Percentiles rank a stretch among this genome's conserved stretches.
Conservation (phyloP, 2,329 filamentous ascomycete genomes). For the Kalaharituber pfeilii region DNA sequence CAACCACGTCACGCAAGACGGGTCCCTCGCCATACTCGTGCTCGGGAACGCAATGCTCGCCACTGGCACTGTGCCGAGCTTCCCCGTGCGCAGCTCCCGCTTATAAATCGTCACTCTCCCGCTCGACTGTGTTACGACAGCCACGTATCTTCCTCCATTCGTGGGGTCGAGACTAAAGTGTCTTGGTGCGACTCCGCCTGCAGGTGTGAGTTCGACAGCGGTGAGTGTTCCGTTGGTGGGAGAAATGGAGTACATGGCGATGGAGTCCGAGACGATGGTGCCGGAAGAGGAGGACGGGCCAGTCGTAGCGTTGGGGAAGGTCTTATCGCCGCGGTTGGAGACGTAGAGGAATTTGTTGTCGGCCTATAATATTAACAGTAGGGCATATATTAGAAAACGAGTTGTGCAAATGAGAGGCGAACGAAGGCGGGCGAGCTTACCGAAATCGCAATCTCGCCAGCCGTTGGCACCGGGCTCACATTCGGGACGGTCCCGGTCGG, state of each 20-base stretch:
- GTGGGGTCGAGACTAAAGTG: slow-evolving; percentile 50
- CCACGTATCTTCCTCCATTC: slow-evolving; percentile 39
- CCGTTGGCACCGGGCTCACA: slow-evolving; percentile 26
- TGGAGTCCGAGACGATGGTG: slow-evolving; percentile 38
- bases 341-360: slow-evolving; percentile 46
- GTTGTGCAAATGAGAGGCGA: neutral
- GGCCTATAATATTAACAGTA: slow-evolving; percentile 31
- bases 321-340: slow-evolving; percentile 47
- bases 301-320: slow-evolving; percentile 27
- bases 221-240: slow-evolving; percentile 36
- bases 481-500: slow-evolving; percentile 23
- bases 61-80: slow-evolving; percentile 27
- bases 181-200: slow-evolving; percentile 47
- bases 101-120: slow-evolving; percentile 43
- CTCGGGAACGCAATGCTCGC: neutral
- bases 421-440: slow-evolving; percentile 36
- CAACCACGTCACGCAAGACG: neutral
- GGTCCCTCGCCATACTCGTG: neutral
- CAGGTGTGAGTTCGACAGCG: slow-evolving; percentile 41
- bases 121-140: slow-evolving; percentile 46
- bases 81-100: slow-evolving; percentile 42
- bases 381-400: no score
- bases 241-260: slow-evolving; percentile 45
- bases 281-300: slow-evolving; percentile 15
- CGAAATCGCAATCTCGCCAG: slow-evolving; percentile 41